phyloP scores from a whole-genome alignment of 192 early-diverging fungal species.

The Podochytrium sp. region DNA sequence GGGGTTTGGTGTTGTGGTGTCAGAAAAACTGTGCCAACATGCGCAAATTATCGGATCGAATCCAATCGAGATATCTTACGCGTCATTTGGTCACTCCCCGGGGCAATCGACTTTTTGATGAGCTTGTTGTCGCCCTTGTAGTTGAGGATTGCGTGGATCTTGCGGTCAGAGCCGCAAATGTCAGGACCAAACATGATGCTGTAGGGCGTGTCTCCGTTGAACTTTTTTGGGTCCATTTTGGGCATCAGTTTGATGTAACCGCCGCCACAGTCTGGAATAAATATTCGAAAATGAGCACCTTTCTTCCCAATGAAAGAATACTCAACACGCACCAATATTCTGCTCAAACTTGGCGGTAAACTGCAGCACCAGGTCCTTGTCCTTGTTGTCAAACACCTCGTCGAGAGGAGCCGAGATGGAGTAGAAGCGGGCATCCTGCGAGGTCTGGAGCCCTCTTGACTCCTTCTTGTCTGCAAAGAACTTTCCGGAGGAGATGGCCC shows the following conservation, averaged over 20 bases:
- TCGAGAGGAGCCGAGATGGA: conserved; percentile 77
- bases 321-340: conserved; percentile 48
- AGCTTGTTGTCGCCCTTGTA: conserved; percentile 58
- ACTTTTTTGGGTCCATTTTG: conserved; percentile 74
- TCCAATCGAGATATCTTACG: too few species aligned
- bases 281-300: neutral
- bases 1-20: too few species aligned
- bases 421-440: conserved; percentile 85
- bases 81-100: conserved; percentile 47
- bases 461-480: conserved; percentile 74
- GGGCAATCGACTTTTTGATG: conserved; percentile 47
- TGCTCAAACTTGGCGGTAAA: conserved; percentile 92
- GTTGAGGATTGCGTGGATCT: conserved; percentile 50
- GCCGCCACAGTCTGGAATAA: conserved; percentile 86
- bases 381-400: conserved; percentile 77
- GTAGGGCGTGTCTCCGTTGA: conserved; percentile 79
- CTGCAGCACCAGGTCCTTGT: conserved; percentile 85
- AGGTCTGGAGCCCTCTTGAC: conserved; percentile 75
- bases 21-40: too few species aligned
- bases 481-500: conserved; percentile 73
- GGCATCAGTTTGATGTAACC: conserved; percentile 90
- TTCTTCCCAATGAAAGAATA: neutral
- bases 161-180: conserved; percentile 52
- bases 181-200: conserved; percentile 62
- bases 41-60: too few species aligned